Evolutionary conservation across 2,329 filamentous ascomycete genomes (phyloP), one percentile per base, ranked within the genome.

Genomic region (Aspergillus pseudotamarii): DNA sequence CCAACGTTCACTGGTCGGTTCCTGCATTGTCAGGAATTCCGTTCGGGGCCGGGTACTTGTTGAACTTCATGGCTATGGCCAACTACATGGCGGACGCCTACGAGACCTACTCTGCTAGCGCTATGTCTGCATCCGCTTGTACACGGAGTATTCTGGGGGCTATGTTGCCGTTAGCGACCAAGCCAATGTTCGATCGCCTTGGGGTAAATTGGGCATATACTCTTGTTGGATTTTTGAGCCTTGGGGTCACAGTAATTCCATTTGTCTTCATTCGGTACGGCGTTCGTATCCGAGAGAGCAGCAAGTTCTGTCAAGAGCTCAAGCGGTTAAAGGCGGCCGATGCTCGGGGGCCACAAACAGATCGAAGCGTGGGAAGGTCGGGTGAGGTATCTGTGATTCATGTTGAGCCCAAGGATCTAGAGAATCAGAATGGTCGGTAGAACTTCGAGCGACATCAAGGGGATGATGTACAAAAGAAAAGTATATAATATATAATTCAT

Each of bases 31-130:
- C 28, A 4, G 26, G 50, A 8, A 34, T 53, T 30, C 30, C 28
- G 30, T 53, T 53, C 30, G 50, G 50, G 16, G 50, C 50, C 6
- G 30, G 50, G 14, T 34, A 53, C 14, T 6, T 53, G 30, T 53
- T 53, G 50, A 53, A 53, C 11, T 53, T 53, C 28, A 53, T 53
- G 50, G 50, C 28, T 9, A 53, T 53, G 50, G 28, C n/a, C 16
- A 53, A 53, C 21, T 53, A 34, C 28, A 19, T 53, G 19, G 50
- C 50, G 10, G 50, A 53, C 50, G 87, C 88, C 14, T 91, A 91
- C 73, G 85, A 89, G 69, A 84, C 87, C n/a, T 89, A 85, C 67
- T 86, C 88, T 0, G 85, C 85, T 0, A 85, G 82, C 21, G 85
- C 84, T 4, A 82, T 85, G 65, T 84, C 85, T 0, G 85, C 85